Base-by-base conservation (phyloP, 176 grass and related monocot species). In the Aegilops bicornis region DNA sequence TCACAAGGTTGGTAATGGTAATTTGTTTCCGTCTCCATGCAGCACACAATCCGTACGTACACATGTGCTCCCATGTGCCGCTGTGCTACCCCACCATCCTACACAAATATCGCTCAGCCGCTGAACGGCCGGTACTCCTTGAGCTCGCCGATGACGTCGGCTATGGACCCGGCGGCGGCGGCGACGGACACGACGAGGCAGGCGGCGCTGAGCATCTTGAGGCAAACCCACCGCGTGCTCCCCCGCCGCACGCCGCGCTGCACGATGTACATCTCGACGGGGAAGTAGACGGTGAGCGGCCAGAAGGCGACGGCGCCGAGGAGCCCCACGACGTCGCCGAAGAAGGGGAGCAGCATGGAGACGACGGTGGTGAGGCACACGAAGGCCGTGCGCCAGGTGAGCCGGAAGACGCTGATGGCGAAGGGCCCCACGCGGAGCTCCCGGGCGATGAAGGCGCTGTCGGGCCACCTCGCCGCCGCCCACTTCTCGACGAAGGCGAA, bases 401-500 rank as follows among this genome's bases (percentile, higher is more conserved):
- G 92, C 3, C 87, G 89, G 92, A 94, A 94, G 45, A 58, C 65
- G 84, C 63, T 82, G 84, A 94, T 64, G 1, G 1, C 1, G 77
- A 89, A 85, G n/a, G 75, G 79, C 0, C 87, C 87, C 10, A 69
- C 15, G 4, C 22, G 6, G 20, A 88, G 9, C 85, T 90, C 82
- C 14, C 7, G 4, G 66, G 70, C 4, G 85, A 93, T 23, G 89
- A 98, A 89, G 62, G 54, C 82, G 85, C 85, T 87, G 64, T 98
- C 89, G 8, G 95, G 91, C 93, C 93, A 98, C 42, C 62, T 37
- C 7, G 76, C 71, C 4, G 73, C 8, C 33, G 91, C 96, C 82
- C 83, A 83, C 73, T 79, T 81, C 86, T 97, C 92, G 63, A 97
- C 63, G 78, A 94, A 97, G 77, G 95, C 92, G 86, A 97, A 97